Evolutionary conservation across 2,329 filamentous ascomycete genomes (phyloP).

Genomic region (Hymenoscyphus fructigenus): DNA sequence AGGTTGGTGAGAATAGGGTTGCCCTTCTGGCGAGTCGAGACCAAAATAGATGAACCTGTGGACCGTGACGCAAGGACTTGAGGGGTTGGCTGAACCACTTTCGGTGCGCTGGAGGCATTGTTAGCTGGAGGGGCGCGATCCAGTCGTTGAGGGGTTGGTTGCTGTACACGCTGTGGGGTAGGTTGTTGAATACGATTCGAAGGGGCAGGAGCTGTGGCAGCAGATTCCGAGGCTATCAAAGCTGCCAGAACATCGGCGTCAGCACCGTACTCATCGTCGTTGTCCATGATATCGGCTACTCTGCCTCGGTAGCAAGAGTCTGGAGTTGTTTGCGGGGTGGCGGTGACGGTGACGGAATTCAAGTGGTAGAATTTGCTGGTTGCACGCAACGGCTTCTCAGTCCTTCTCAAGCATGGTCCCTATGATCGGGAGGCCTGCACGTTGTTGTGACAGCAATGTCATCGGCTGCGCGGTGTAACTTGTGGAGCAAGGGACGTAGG

Average conservation of each 20-base stretch:
- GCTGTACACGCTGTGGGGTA: constrained; percentile 40
- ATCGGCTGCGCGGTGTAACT: constrained; percentile 1
- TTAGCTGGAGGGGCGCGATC: constrained; percentile 47
- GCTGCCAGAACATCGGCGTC: constrained; percentile 57
- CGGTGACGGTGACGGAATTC: background rate
- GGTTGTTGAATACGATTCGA: constrained; percentile 38
- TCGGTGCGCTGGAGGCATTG: constrained; percentile 41
- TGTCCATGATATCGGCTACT: constrained; percentile 35
- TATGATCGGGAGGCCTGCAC: background rate
- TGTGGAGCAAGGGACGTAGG: background rate
- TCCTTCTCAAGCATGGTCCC: background rate
- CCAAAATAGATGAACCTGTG: constrained; percentile 75
- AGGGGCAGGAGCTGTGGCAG: constrained; percentile 23
- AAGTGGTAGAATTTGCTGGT: background rate
- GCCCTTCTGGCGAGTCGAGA: constrained; percentile 89
- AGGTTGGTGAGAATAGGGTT: constrained; percentile 88
- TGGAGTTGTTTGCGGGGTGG: background rate
- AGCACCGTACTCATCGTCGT: constrained; percentile 56
- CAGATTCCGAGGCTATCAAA: constrained; percentile 48
- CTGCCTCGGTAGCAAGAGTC: background rate
- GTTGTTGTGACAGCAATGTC: background rate
- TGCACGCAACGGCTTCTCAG: background rate
- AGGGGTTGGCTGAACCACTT: constrained; percentile 82
- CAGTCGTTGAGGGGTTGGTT: constrained; percentile 55
- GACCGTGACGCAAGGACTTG: constrained; percentile 71